phyloP scores from a whole-genome alignment of 2,329 filamentous ascomycete species.

The Cadophora sp. region DNA sequence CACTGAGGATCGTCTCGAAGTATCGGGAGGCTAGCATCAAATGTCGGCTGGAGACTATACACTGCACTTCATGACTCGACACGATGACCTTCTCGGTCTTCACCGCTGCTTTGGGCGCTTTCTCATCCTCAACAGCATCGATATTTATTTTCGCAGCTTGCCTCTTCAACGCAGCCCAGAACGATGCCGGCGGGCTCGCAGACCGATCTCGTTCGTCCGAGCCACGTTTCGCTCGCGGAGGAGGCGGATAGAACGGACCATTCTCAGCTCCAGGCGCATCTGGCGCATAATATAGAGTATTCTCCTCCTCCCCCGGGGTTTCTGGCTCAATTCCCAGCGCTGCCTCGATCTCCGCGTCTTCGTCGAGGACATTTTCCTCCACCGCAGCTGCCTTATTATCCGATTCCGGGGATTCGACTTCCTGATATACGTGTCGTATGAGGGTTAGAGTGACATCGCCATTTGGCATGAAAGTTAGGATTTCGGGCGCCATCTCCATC shows the following conservation, averaged over 20 bases:
- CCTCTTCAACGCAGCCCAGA: slow-evolving; percentile 37
- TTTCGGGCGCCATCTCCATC: slow-evolving; percentile 36
- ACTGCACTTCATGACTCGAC: slow-evolving; percentile 32
- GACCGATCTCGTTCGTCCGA: slow-evolving; percentile 36
- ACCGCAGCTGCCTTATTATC: slow-evolving; percentile 4
- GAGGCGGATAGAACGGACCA: slow-evolving; percentile 35
- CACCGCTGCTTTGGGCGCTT: slow-evolving; percentile 3
- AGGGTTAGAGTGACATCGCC: slow-evolving; percentile 38
- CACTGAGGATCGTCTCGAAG: slow-evolving; percentile 31
- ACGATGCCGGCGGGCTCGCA: slow-evolving; percentile 34
- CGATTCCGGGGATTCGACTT: slow-evolving; percentile 13
- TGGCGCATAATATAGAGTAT: slow-evolving; percentile 35
- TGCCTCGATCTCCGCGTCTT: slow-evolving; percentile 28
- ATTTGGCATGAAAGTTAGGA: slow-evolving; percentile 38
- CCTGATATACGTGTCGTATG: slow-evolving; percentile 30
- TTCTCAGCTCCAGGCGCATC: slow-evolving; percentile 33
- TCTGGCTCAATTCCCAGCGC: slow-evolving; percentile 24
- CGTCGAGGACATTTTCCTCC: slow-evolving; percentile 23
- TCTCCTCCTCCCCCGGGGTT: slow-evolving; percentile 28
- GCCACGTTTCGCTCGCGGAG: slow-evolving; percentile 31
- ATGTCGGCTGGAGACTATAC: slow-evolving; percentile 37
- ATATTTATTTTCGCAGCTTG: slow-evolving; percentile 26
- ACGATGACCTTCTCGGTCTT: slow-evolving; percentile 13
- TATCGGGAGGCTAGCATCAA: slow-evolving; percentile 37
- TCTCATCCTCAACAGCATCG: slow-evolving; percentile 16